A percentile compares a stretch with the other conserved stretches of the same genome.
phyloP scores from a whole-genome alignment of 805 yeast genomes.

The Zygosaccharomyces bailii region DNA sequence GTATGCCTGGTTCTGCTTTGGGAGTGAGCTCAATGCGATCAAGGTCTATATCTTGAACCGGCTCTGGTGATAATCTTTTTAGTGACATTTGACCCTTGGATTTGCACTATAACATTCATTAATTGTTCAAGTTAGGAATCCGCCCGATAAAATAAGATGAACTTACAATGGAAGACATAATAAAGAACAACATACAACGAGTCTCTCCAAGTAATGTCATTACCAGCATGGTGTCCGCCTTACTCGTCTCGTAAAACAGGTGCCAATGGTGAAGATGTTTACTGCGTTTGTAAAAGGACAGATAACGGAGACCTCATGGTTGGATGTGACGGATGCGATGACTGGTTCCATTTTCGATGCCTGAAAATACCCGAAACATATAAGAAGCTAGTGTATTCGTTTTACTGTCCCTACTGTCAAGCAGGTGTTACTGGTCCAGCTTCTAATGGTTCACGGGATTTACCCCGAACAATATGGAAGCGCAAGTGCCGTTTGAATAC shows the following conservation, averaged over 20 bases:
- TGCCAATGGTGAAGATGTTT: constrained; percentile 53
- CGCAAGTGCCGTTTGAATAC: constrained; percentile 61
- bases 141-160: constrained; percentile 1
- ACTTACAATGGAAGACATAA: background rate
- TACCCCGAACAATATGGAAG: constrained; percentile 64
- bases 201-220: constrained; percentile 11
- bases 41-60: constrained; percentile 13
- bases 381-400: constrained; percentile 56
- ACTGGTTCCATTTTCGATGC: constrained; percentile 88
- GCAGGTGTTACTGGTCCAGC: constrained; percentile 39
- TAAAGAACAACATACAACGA: background rate
- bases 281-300: constrained; percentile 72
- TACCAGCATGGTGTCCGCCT: constrained; percentile 36
- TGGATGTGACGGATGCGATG: constrained; percentile 93
- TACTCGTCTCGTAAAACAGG: constrained; percentile 26
- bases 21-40: constrained; percentile 12
- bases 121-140: background rate
- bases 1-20: constrained; percentile 12
- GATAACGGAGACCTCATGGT: constrained; percentile 85
- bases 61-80: constrained; percentile 24
- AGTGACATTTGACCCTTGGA: constrained; percentile 8
- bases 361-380: constrained; percentile 53
- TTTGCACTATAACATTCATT: background rate
- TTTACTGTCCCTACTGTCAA: constrained; percentile 71
- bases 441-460: constrained; percentile 13